Evolutionary conservation across 768 basidiomycete genomes (phyloP).

Genomic region (Phaeotremella skinneri): DNA sequence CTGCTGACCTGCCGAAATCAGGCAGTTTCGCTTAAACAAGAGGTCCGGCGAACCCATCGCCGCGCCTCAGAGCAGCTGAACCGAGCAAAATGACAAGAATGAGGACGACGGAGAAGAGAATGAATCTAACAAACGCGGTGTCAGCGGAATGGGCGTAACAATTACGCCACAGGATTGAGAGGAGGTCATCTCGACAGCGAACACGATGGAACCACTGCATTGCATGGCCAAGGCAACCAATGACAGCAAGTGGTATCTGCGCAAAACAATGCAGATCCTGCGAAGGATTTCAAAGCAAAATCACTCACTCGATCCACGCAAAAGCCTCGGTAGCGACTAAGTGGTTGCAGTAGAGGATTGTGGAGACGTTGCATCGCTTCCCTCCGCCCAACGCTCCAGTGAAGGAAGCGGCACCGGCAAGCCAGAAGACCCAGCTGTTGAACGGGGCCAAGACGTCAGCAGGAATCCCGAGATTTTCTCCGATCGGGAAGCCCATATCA

Average conservation of each 20-base stretch:
- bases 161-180: no score
- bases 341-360: conserved; percentile 48
- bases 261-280: neutral
- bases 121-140: conserved; percentile 14
- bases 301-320: conserved; percentile 47
- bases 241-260: no score
- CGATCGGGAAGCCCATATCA: no score
- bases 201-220: no score
- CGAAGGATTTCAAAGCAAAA: neutral
- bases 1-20: no score
- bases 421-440: conserved; percentile 51
- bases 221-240: no score
- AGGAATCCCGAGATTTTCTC: neutral
- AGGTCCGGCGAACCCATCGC: conserved; percentile 36
- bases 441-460: neutral
- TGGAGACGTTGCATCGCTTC: conserved; percentile 27
- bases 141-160: neutral
- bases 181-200: no score
- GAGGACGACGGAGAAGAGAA: conserved; percentile 45
- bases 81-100: conserved; percentile 41
- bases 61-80: conserved; percentile 36
- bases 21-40: conserved; percentile 22
- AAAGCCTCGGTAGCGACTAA: conserved; percentile 52
- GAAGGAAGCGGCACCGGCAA: conserved; percentile 43
- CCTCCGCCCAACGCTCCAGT: conserved; percentile 48